Base-by-base conservation (phyloP, 176 grass and related monocot genomes). In the Cocos nucifera region DNA sequence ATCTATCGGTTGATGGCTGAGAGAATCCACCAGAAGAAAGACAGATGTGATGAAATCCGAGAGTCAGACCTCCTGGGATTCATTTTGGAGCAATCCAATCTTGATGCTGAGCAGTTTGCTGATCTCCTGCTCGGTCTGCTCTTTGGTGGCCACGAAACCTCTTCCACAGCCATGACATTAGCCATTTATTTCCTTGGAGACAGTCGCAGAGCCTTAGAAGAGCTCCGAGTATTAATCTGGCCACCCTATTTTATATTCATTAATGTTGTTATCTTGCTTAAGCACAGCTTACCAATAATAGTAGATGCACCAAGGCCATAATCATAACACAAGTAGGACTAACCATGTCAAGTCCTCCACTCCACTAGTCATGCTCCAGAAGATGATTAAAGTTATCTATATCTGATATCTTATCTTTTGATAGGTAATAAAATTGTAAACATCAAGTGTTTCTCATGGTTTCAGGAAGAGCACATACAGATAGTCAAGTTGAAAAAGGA, bases 131-230 rank as follows among this genome's bases (percentile, higher is more conserved):
- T 65, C 3, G 64, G 63, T 22, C 62, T 62, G 28, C 59, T 77
- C 48, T 69, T 77, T 23, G 74, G 27, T 16, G 74, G 54, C 53
- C 56, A 35, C 3, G 57, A 59, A 17, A 77, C 53, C 22, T 61
- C 74, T 17, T 49, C 62, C 5, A 69, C 28, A 26, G 49, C 56
- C 12, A 28, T 69, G 4, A 27, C 64, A 17, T 60, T 68, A 17
- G 64, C 64, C 26, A 68, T 77, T 15, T 77, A 69, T 14, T 77
- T 77, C 74, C 74, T 77, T 20, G 4, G 49, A 18, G 53, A 35
- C 26, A 54, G 54, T 53, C 55, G 56, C 8, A 61, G 61, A 62
- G 62, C 63, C 17, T 19, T 77, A 27, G 56, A 77, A 66, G 56
- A 77, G 56, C 39, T 77, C n/a, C 51, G 55, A 64, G 74, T 77